These are phyloP conservation scores for Talaromyces liani DNA, from an alignment of 495 filamentous ascomycete genomes.

Conservation along the genomic window DNA sequence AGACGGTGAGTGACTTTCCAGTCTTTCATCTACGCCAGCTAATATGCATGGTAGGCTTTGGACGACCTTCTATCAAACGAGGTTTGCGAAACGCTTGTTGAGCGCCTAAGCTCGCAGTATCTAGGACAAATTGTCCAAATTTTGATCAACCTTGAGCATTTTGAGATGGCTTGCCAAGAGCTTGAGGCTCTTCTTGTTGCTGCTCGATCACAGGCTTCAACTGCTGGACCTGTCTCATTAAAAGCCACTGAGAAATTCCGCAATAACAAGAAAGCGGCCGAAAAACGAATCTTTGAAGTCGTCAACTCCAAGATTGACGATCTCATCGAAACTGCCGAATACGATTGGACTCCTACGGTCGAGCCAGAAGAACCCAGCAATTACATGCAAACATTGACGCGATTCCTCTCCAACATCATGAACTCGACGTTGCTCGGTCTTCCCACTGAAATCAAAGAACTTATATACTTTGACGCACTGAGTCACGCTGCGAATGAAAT, in stretches of 20 bases:
- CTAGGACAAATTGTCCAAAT: conserved; percentile 97
- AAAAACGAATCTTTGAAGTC: conserved; percentile 96
- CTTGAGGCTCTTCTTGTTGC: conserved; percentile 76
- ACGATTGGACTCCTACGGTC: conserved; percentile 77
- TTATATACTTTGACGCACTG: conserved; percentile 96
- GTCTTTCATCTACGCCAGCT: not conserved
- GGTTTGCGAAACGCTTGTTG: conserved; percentile 83
- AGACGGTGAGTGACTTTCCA: conserved; percentile 43
- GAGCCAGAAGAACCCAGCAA: conserved; percentile 65
- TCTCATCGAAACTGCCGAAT: conserved; percentile 92
- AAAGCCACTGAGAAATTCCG: conserved; percentile 79
- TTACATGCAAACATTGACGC: conserved; percentile 90
- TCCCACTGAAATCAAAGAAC: conserved; percentile 88
- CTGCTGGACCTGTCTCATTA: conserved; percentile 66
- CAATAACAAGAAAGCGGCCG: conserved; percentile 87
- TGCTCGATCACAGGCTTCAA: conserved; percentile 65
- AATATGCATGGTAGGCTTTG: conserved; percentile 43
- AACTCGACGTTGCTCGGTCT: conserved; percentile 83
- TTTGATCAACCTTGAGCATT: conserved; percentile 93
- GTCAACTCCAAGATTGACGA: conserved; percentile 99
- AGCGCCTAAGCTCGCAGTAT: conserved; percentile 85
- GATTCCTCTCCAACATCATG: conserved; percentile 95
- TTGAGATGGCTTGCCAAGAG: conserved; percentile 84
- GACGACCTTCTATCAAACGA: conserved; percentile 85
- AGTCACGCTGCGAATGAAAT: conserved; percentile 85